Base-by-base conservation (phyloP, 441 rosid genomes). In the Euphorbia schlechtendalii region DNA sequence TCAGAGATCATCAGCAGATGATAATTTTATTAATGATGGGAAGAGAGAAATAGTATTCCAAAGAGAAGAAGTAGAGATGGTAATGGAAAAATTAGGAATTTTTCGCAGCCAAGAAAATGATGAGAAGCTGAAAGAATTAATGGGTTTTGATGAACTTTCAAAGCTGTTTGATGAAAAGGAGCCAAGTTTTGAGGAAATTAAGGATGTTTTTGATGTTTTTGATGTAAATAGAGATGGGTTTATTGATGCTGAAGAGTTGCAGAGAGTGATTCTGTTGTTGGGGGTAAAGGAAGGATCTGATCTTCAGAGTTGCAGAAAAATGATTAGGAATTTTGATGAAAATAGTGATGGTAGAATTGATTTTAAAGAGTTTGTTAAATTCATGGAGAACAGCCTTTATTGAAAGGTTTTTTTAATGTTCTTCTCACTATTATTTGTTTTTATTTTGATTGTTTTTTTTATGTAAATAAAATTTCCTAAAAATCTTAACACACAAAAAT, bases 171-270 rank as follows among this genome's bases (percentile, higher is more conserved):
- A 81, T 13, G 86, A 79, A 72, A 60, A 77, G 58, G 86, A 75
- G 68, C 84, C 83, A 6, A 84, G 89, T 67, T 54, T 80, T 65
- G 84, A 75, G 58, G 94, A 87, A 67, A 57, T 78, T 41, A 85
- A 79, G 73, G 83, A 69, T 51, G 78, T 87, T 51, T 87, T 87
- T 59, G 72, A 69, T 30, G 90, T 83, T 63, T 87, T 83, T 58
- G 90, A 87, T 71, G 70, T 61, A 69, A 82, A 87, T 65, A 68
- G 68, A 69, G 88, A 87, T 70, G 87, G 87, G 32, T 83, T 82
- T 64, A 77, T 87, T 55, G 89, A 81, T 58, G 83, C 81, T 7
- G 25, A 9, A 38, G 90, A 87, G 76, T 63, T 87, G 83, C 89
- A 76, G 76, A 83, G 83, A 62, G 82, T 83, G 38, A 66, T 85